Conservation (phyloP, 768 basidiomycete genomes). For the Phlebiopsis gigantea region DNA sequence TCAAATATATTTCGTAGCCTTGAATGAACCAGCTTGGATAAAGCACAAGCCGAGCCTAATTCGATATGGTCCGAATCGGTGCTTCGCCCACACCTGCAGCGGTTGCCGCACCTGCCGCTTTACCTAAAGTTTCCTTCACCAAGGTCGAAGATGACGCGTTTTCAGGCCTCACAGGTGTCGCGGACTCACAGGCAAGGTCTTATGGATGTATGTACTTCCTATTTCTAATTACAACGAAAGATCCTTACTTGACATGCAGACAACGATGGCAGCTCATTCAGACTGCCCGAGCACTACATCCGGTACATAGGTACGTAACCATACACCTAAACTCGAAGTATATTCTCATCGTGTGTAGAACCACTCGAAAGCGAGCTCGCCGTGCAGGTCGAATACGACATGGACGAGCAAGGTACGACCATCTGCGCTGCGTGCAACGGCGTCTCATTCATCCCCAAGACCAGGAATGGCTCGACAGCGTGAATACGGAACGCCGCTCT, state of each 20-base stretch:
- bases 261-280: constrained; percentile 67
- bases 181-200: constrained; percentile 54
- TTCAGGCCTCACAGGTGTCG: constrained; percentile 57
- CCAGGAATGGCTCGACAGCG: constrained; percentile 86
- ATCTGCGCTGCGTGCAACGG: not conserved
- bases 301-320: constrained; percentile 64
- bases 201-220: constrained; percentile 64
- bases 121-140: constrained; percentile 67
- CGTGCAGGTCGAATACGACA: constrained; percentile 96
- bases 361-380: constrained; percentile 91
- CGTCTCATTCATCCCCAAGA: constrained; percentile 34
- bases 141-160: constrained; percentile 56
- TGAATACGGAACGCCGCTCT: constrained; percentile 80
- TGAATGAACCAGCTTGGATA: too few species aligned
- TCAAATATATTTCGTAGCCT: too few species aligned
- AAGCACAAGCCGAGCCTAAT: not conserved
- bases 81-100: constrained; percentile 30
- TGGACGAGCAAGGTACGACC: constrained; percentile 91
- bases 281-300: constrained; percentile 80
- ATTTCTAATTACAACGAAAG: too few species aligned
- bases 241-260: constrained; percentile 32
- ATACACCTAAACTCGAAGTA: not conserved
- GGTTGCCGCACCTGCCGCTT: constrained; percentile 14
- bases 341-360: constrained; percentile 26
- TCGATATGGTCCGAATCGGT: constrained; percentile 33